Base-by-base conservation (phyloP, 495 filamentous ascomycete species). In the Podospora pseudopauciseta region DNA sequence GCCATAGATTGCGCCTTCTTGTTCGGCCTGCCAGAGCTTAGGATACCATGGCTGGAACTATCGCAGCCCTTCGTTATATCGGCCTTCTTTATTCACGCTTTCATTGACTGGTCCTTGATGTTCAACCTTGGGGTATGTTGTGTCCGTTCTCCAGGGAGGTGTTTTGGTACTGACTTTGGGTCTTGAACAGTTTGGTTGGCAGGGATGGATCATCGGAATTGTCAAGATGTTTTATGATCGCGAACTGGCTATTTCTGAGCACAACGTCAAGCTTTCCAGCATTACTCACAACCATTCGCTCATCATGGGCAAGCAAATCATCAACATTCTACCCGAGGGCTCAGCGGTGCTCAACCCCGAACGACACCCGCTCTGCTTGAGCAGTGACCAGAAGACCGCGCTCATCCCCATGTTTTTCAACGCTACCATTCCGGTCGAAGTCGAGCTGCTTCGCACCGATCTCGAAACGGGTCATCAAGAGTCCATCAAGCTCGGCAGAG, bases 21-120 rank as follows among this genome's bases (percentile, higher is more conserved):
- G 65, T 97, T 93, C 75, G 89, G 90, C 4, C 75, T 97, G 23
- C 94, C 96, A 34, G 86, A 87, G 56, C 74, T 98, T 68, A 87
- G 90, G 74, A 96, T 99, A 82, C 95, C 95, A 66, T 97, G 95
- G 95, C 84, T 99, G 54, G 91, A 97, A 83, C 92, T 93, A 84
- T 90, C 89, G 2, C 87, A 91, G 66, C 82, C 87, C 16, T 90
- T 89, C 1, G 89, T 90, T 15, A 80, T 88, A 30, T 77, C 81
- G 1, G 74, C 91, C 18, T 93, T 92, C 73, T 71, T 91, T 11
- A 60, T 84, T 2, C 92, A 96, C 76, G 83, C 89, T 1, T 72
- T 91, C 9, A 77, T 91, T 23, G 92, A 97, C 80, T 87, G 86
- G 68, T 87, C 96, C 74, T 78, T 97, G 65, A 97, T 97, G 92